phyloP scores from a whole-genome alignment of 2,329 filamentous ascomycete species.

The Colletotrichum theobromicola region DNA sequence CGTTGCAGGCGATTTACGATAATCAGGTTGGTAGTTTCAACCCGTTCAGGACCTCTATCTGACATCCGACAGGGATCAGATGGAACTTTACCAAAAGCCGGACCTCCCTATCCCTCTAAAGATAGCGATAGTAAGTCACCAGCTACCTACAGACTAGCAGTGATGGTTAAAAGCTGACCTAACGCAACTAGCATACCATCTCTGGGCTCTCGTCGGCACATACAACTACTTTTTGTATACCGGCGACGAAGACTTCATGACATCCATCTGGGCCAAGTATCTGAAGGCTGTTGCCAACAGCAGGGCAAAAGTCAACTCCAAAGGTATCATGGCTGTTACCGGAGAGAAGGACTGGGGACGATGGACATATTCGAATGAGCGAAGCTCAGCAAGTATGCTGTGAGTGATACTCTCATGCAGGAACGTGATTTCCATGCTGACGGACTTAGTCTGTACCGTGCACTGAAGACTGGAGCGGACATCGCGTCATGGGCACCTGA shows the following conservation, averaged over 20 bases:
- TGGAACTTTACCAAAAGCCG: conserved; percentile 54
- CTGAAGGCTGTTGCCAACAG: conserved; percentile 30
- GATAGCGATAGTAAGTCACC: neutral
- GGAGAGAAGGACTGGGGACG: conserved; percentile 55
- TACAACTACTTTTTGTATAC: neutral
- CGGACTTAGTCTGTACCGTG: neutral
- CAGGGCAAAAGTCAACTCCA: neutral
- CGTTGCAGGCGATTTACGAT: neutral
- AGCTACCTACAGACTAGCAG: neutral
- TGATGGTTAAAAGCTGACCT: fast-evolving
- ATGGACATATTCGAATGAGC: conserved; percentile 18
- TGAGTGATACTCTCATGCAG: neutral
- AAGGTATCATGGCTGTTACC: conserved; percentile 45
- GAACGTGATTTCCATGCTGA: neutral
- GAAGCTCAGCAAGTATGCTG: neutral
- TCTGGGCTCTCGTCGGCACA: neutral
- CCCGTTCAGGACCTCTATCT: neutral
- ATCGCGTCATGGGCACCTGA: neutral
- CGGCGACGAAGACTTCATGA: neutral
- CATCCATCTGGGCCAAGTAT: conserved; percentile 31
- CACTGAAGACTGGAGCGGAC: neutral
- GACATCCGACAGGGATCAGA: conserved; percentile 23
- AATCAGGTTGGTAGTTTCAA: neutral
- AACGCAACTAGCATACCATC: fast-evolving
- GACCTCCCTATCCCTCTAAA: conserved; percentile 39